A percentile compares a stretch with the other conserved stretches of the same genome.
These are phyloP conservation scores for Eudorina sp. DNA, from an alignment of 139 green algal species.

Conservation along the genomic window DNA sequence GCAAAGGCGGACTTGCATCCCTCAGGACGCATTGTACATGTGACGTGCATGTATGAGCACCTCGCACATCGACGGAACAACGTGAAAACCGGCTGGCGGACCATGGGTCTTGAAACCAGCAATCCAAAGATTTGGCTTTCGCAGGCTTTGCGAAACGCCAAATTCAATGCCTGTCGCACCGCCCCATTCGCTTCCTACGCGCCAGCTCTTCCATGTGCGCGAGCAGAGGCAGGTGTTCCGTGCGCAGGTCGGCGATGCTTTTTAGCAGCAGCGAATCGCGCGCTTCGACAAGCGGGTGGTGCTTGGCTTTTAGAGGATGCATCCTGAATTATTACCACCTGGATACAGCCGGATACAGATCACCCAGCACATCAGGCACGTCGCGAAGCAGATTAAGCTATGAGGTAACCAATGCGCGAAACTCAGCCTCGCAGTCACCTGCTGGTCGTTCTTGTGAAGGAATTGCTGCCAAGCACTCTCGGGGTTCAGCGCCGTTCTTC, in stretches of 20 bases:
- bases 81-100: constrained; percentile 80
- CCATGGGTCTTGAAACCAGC: background rate
- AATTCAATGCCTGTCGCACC: background rate
- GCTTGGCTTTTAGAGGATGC: constrained; percentile 77
- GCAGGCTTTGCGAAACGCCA: background rate
- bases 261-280: constrained; percentile 63
- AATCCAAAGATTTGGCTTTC: background rate
- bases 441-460: constrained; percentile 13
- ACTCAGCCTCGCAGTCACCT: too few relatives aligned
- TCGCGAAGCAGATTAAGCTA: too few relatives aligned
- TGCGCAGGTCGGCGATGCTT: constrained; percentile 58
- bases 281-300: constrained; percentile 79
- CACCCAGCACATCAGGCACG: too few relatives aligned
- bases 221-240: constrained; percentile 71
- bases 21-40: constrained; percentile 6
- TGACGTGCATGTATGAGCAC: constrained; percentile 92
- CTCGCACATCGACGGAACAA: constrained; percentile 83
- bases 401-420: too few relatives aligned
- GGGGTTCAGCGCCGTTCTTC: background rate
- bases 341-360: constrained; percentile 50
- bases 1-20: too few relatives aligned
- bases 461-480: background rate
- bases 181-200: background rate
- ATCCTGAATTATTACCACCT: constrained; percentile 72
- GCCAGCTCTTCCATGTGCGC: constrained; percentile 74